Percentiles rank a stretch among this genome's conserved stretches.
These are phyloP conservation scores for Candida palmyrensis DNA, from an alignment of 805 yeast genomes.

Conservation along the genomic window DNA sequence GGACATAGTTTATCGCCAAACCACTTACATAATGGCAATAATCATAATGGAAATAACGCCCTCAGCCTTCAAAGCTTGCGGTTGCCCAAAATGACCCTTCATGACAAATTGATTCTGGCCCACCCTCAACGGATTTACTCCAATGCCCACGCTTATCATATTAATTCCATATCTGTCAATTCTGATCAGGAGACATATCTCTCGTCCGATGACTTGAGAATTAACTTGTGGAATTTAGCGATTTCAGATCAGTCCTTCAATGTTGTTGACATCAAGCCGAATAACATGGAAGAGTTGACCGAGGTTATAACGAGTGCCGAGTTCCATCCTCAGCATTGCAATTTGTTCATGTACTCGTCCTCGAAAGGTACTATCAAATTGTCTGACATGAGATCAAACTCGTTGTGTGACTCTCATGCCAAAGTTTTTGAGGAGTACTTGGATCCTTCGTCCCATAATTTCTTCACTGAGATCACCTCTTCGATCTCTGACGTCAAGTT, in stretches of 20 bases:
- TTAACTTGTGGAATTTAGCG: conserved; percentile 92
- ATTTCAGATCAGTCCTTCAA: conserved; percentile 94
- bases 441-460: conserved; percentile 90
- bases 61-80: conserved; percentile 44
- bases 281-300: conserved; percentile 97
- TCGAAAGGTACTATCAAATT: conserved; percentile 94
- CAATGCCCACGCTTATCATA: conserved; percentile 97
- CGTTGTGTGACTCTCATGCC: conserved; percentile 87
- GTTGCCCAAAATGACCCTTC: conserved; percentile 85
- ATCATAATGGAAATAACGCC: conserved; percentile 2
- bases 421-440: conserved; percentile 86
- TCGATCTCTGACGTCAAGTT: conserved; percentile 92
- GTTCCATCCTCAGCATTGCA: conserved; percentile 91
- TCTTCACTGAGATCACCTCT: conserved; percentile 95
- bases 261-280: conserved; percentile 96
- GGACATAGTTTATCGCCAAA: conserved; percentile 16
- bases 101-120: conserved; percentile 92
- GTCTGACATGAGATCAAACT: conserved; percentile 94
- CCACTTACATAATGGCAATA: not conserved
- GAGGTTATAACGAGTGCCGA: conserved; percentile 97
- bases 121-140: conserved; percentile 88
- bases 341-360: conserved; percentile 89
- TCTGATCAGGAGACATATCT: conserved; percentile 95
- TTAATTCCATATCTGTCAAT: conserved; percentile 90
- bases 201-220: conserved; percentile 88